These are phyloP conservation scores for Plectosphaerella cucumerina DNA, from an alignment of 2,329 filamentous ascomycete species.

Conservation along the genomic window DNA sequence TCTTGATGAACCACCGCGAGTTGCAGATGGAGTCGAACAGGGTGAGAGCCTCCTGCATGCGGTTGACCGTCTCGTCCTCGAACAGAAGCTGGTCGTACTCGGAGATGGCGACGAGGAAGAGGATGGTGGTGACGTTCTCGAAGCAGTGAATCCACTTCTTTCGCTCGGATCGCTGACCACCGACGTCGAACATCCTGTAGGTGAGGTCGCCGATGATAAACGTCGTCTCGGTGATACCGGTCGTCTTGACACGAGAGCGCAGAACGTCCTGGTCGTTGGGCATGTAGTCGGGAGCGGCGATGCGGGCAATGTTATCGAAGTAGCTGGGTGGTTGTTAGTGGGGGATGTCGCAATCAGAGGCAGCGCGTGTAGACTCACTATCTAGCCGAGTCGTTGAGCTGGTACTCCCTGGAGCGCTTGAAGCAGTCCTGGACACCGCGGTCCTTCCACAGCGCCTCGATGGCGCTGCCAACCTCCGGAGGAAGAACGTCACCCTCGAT, in stretches of 20 bases:
- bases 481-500: slow-evolving; percentile 93
- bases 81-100: slow-evolving; percentile 96
- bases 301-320: slow-evolving; percentile 91
- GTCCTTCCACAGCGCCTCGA: slow-evolving; percentile 90
- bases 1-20: slow-evolving; percentile 86
- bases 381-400: slow-evolving; percentile 93
- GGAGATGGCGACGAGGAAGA: slow-evolving; percentile 94
- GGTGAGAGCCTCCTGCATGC: slow-evolving; percentile 86
- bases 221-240: slow-evolving; percentile 93
- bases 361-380: slow-evolving; percentile 61
- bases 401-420: slow-evolving; percentile 92
- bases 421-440: slow-evolving; percentile 92
- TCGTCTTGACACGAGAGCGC: slow-evolving; percentile 94
- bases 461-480: slow-evolving; percentile 90
- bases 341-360: neutral
- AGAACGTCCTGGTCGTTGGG: slow-evolving; percentile 94
- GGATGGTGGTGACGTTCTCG: slow-evolving; percentile 94
- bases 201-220: slow-evolving; percentile 94
- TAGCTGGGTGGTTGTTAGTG: slow-evolving; percentile 59
- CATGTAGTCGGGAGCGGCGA: slow-evolving; percentile 87
- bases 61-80: slow-evolving; percentile 93
- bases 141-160: slow-evolving; percentile 99
- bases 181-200: slow-evolving; percentile 96
- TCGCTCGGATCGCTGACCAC: slow-evolving; percentile 89
- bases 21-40: slow-evolving; percentile 87